These are phyloP conservation scores for Heterobasidion annosum DNA, from an alignment of 1,284 basidiomycete genomes.

Conservation along the genomic window DNA sequence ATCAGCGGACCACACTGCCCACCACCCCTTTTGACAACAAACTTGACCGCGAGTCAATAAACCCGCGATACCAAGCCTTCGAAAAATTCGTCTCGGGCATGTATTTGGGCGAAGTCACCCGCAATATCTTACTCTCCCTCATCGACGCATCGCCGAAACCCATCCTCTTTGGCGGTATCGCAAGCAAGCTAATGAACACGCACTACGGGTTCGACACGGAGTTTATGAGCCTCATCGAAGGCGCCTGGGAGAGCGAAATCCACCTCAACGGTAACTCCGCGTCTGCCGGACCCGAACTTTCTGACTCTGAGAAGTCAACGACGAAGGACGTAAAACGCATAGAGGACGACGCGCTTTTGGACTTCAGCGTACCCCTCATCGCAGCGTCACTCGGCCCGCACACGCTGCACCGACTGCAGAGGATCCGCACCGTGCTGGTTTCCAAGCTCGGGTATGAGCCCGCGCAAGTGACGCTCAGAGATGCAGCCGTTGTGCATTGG, in stretches of 20 bases:
- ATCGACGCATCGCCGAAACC: slow-evolving; percentile 71
- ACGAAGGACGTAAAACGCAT: not conserved
- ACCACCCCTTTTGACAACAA: slow-evolving; percentile 91
- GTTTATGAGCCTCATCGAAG: slow-evolving; percentile 84
- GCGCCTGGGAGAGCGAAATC: slow-evolving; percentile 48
- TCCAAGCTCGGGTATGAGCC: slow-evolving; percentile 44
- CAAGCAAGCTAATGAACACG: slow-evolving; percentile 65
- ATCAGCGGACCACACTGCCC: slow-evolving; percentile 76
- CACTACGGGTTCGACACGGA: slow-evolving; percentile 95
- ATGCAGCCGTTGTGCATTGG: slow-evolving; percentile 80
- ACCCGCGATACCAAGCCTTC: slow-evolving; percentile 89
- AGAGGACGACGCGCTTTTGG: slow-evolving; percentile 4
- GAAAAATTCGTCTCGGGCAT: slow-evolving; percentile 99
- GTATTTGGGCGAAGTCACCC: slow-evolving; percentile 94
- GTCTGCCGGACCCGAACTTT: slow-evolving; percentile 6
- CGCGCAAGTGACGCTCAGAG: slow-evolving; percentile 46
- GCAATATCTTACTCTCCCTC: slow-evolving; percentile 80
- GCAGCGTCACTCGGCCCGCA: not conserved
- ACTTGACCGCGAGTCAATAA: slow-evolving; percentile 90
- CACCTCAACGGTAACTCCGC: slow-evolving; percentile 9
- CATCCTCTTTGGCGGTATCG: slow-evolving; percentile 76
- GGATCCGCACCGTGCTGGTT: slow-evolving; percentile 50
- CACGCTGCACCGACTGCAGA: slow-evolving; percentile 30
- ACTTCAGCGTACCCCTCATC: slow-evolving; percentile 7
- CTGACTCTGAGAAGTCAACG: slow-evolving; percentile 3